Evolutionary conservation across 2,329 filamentous ascomycete genomes (phyloP).

Genomic region (Aureobasidium sp.): DNA sequence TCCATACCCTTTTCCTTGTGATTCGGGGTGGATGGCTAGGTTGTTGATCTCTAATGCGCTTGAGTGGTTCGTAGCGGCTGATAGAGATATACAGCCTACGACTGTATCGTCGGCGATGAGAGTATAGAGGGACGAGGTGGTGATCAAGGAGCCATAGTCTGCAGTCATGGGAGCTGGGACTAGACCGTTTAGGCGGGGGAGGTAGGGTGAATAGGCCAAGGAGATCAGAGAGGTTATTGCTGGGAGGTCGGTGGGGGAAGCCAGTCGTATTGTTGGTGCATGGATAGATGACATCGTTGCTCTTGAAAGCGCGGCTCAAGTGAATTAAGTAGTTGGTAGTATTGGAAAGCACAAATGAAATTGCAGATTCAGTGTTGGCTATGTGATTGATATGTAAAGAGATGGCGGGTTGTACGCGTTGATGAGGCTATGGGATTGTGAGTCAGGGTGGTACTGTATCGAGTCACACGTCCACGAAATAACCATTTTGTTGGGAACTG

Average conservation of each 20-base stretch:
- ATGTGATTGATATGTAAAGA: neutral
- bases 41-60: neutral
- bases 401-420: neutral
- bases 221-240: neutral
- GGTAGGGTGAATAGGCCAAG: neutral
- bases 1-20: neutral
- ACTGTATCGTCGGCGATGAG: neutral
- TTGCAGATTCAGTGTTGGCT: too few relatives aligned
- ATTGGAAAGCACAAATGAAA: too few relatives aligned
- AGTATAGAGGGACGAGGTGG: neutral
- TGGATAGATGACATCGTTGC: too few relatives aligned
- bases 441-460: neutral
- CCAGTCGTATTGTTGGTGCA: too few relatives aligned
- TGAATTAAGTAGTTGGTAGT: too few relatives aligned
- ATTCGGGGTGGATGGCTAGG: neutral
- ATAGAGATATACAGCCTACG: neutral
- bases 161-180: neutral
- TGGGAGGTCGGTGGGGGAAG: neutral
- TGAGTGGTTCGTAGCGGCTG: too few relatives aligned
- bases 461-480: neutral
- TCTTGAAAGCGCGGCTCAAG: too few relatives aligned
- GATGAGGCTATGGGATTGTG: neutral
- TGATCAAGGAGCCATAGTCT: neutral
- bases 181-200: neutral
- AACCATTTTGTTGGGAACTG: neutral